Percentiles rank a stretch among this genome's conserved stretches.
phyloP scores from a whole-genome alignment of 148 eudicot genomes.

The Rhododendron griersonianum region DNA sequence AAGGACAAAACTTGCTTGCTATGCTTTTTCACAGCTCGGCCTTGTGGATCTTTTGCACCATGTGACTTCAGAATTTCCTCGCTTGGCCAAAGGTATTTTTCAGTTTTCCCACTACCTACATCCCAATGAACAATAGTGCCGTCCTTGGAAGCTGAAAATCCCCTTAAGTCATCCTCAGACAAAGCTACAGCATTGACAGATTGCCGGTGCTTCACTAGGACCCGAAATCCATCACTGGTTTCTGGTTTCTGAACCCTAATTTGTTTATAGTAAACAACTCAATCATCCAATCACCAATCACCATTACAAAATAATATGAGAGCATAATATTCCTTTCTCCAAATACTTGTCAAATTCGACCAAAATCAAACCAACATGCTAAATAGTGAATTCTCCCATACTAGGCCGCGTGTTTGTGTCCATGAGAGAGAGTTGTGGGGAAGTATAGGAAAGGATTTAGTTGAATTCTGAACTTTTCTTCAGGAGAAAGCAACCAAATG shows the following conservation, averaged over 20 bases:
- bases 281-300: slow-evolving; percentile 16
- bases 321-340: neutral
- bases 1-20: slow-evolving; percentile 66
- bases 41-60: slow-evolving; percentile 63
- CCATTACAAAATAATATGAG: neutral
- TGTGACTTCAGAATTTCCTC: slow-evolving; percentile 67
- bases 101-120: slow-evolving; percentile 69
- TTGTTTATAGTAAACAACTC: slow-evolving; percentile 7
- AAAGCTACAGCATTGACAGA: slow-evolving; percentile 79
- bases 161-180: slow-evolving; percentile 73
- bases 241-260: slow-evolving; percentile 72
- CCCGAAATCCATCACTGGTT: slow-evolving; percentile 36
- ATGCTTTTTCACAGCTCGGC: slow-evolving; percentile 56
- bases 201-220: slow-evolving; percentile 71
- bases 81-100: slow-evolving; percentile 78
- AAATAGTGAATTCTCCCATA: neutral
- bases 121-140: slow-evolving; percentile 86
- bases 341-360: neutral
- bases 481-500: neutral
- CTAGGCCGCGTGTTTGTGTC: neutral
- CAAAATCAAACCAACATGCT: neutral
- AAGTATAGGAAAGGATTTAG: neutral
- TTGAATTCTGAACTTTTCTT: neutral
- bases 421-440: neutral
- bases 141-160: slow-evolving; percentile 95